These are phyloP conservation scores for Brassica rapa DNA, from an alignment of 345 rosid genomes.

Conservation along the genomic window DNA sequence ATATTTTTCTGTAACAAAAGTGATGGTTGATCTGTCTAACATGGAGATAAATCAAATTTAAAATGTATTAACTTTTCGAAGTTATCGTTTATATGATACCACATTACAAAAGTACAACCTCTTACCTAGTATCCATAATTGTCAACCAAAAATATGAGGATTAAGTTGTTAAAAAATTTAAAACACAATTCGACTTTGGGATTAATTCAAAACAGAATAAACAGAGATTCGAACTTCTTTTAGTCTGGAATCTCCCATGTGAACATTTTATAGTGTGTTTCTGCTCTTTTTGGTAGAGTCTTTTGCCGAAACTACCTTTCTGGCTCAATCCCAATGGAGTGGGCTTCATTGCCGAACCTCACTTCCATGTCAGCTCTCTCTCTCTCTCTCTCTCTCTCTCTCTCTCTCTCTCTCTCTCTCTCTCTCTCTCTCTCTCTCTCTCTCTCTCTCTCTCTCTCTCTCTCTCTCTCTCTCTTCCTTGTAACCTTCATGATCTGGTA, in stretches of 20 bases:
- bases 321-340: slow-evolving; percentile 58
- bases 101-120: not conserved
- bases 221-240: not conserved
- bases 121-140: not conserved
- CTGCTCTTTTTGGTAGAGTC: not conserved
- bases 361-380: slow-evolving; percentile 46
- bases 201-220: not conserved
- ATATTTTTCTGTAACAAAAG: not conserved
- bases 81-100: not conserved
- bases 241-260: not conserved
- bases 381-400: not conserved
- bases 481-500: not conserved
- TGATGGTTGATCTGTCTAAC: not conserved
- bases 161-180: too few relatives aligned
- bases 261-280: not conserved
- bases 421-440: not conserved
- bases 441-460: not conserved
- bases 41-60: not conserved
- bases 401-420: not conserved
- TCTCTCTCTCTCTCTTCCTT: not conserved
- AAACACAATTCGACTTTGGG: too few relatives aligned
- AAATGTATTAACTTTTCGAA: not conserved
- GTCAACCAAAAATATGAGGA: not conserved
- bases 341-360: slow-evolving; percentile 51
- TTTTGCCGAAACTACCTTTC: slow-evolving; percentile 46